Conservation (phyloP, 257 asterid species). For the Asclepias syriaca region DNA sequence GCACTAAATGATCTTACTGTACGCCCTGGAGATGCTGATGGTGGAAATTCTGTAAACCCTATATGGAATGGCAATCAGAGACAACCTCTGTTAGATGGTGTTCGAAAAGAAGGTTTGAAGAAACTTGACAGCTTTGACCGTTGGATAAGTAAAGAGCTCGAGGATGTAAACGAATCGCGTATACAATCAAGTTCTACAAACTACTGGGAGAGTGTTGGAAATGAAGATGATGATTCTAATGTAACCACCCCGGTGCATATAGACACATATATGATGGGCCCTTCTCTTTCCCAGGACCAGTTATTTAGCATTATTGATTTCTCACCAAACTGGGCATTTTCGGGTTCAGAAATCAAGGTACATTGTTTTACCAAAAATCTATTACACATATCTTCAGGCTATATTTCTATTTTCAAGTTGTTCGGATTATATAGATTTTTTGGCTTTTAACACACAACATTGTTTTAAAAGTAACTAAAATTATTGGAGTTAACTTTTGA, state of each 20-base stretch:
- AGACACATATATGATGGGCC: conserved; percentile 62
- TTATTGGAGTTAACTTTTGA: not conserved
- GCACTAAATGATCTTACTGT: conserved; percentile 36
- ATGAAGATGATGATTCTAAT: conserved; percentile 61
- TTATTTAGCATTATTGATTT: conserved; percentile 76
- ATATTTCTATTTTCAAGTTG: conserved; percentile 13
- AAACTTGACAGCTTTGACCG: conserved; percentile 97
- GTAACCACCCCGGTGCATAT: conserved; percentile 47
- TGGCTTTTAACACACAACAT: not conserved
- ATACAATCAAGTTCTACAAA: conserved; percentile 51
- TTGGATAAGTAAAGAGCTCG: conserved; percentile 95
- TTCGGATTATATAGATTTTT: not conserved
- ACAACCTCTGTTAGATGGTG: conserved; percentile 64
- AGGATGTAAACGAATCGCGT: conserved; percentile 70
- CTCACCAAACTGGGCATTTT: conserved; percentile 78
- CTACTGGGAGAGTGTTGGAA: conserved; percentile 74
- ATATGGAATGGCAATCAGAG: conserved; percentile 34
- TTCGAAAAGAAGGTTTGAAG: conserved; percentile 58
- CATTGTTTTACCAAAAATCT: not conserved
- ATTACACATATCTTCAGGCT: conserved; percentile 1
- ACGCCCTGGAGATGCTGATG: conserved; percentile 30
- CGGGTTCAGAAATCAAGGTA: conserved; percentile 76
- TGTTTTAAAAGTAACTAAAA: conserved; percentile 1
- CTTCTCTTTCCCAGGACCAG: conserved; percentile 84
- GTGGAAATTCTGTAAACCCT: conserved; percentile 34